Conservation (phyloP, 768 basidiomycete genomes). For the Galerina marginata region DNA sequence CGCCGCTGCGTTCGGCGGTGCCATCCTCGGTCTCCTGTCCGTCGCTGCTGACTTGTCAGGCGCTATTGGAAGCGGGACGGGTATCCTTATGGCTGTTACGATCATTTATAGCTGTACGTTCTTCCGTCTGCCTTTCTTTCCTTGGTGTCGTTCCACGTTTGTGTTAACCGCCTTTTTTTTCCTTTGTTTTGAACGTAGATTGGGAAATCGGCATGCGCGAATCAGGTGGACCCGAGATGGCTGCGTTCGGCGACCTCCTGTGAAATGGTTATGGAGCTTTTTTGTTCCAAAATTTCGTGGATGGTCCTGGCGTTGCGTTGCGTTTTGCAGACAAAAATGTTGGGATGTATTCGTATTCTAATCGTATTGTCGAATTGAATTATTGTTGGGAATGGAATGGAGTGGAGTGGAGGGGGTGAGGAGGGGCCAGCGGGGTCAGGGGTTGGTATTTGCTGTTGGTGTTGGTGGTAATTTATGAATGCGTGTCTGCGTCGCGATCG, state of each 20-base stretch:
- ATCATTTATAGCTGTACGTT: conserved; percentile 93
- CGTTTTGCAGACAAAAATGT: no score
- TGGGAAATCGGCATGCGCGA: conserved; percentile 96
- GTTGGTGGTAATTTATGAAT: no score
- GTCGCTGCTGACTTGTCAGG: conserved; percentile 95
- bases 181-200: conserved; percentile 48
- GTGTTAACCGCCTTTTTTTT: neutral
- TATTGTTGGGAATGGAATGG: no score
- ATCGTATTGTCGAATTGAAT: no score
- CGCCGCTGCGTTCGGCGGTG: conserved; percentile 96
- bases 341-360: no score
- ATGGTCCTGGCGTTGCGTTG: no score
- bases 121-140: neutral
- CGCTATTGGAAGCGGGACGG: conserved; percentile 93
- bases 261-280: conserved; percentile 34
- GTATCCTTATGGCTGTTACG: conserved; percentile 97
- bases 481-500: no score
- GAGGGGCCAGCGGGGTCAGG: no score
- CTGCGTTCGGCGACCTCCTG: conserved; percentile 78
- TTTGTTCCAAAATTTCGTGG: no score
- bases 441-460: no score
- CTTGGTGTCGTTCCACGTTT: neutral
- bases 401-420: no score
- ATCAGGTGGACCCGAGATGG: conserved; percentile 83
- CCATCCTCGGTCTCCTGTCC: conserved; percentile 90